Conservation (phyloP, 1,284 basidiomycete species). For the Lignosus rhinocerotis region DNA sequence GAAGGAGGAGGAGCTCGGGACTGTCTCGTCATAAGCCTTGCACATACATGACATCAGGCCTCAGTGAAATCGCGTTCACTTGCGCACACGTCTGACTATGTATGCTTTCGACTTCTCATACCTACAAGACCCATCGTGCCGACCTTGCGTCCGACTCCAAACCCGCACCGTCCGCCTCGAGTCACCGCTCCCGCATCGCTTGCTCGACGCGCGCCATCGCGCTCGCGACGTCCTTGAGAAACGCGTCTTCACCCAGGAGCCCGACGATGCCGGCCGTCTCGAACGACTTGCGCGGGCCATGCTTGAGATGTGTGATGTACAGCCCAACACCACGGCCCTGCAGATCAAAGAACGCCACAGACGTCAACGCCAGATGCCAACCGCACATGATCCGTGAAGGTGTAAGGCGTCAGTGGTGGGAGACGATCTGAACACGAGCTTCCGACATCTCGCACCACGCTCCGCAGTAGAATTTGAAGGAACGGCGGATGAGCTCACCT, state of each 20-base stretch:
- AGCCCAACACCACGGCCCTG: constrained; percentile 72
- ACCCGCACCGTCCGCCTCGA: background rate
- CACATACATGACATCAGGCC: too few relatives aligned
- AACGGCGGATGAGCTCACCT: constrained; percentile 39
- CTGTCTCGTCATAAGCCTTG: too few relatives aligned
- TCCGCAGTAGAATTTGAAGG: background rate
- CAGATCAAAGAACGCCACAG: constrained; percentile 2
- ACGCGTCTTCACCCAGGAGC: constrained; percentile 67
- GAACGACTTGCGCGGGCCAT: constrained; percentile 58
- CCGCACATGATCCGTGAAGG: background rate
- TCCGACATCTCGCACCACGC: background rate
- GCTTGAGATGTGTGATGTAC: constrained; percentile 78
- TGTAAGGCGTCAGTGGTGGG: background rate
- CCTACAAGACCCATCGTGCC: too few relatives aligned
- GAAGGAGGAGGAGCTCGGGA: too few relatives aligned
- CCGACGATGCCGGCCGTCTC: constrained; percentile 64
- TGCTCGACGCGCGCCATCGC: constrained; percentile 50
- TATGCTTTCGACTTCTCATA: too few relatives aligned
- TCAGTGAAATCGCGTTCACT: too few relatives aligned
- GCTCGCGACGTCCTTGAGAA: constrained; percentile 71
- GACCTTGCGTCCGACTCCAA: background rate
- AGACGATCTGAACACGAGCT: background rate
- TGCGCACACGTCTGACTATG: too few relatives aligned
- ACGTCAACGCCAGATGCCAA: background rate
- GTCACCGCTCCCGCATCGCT: constrained; percentile 18